A percentile compares a stretch with the other conserved stretches of the same genome.
phyloP scores from a whole-genome alignment of 768 basidiomycete species.

The Pleurotus giganteus region DNA sequence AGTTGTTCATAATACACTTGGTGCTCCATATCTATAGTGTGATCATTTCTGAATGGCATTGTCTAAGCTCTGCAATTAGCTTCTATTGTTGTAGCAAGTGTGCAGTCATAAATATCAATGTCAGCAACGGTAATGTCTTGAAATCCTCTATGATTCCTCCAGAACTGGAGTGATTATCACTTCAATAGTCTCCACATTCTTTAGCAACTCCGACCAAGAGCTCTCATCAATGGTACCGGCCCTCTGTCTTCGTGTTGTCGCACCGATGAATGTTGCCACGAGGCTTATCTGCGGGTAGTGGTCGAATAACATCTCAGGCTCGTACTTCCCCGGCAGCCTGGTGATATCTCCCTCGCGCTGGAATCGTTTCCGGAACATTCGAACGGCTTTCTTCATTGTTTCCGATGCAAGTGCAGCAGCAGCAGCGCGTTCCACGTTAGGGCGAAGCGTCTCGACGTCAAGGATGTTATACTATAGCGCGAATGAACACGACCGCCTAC shows the following conservation, averaged over 20 bases:
- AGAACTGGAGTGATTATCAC: background rate
- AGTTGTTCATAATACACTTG: too few species aligned
- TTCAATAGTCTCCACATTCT: slow-evolving; percentile 3
- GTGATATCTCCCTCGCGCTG: slow-evolving; percentile 6
- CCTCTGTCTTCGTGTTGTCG: slow-evolving; percentile 2
- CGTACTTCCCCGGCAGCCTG: slow-evolving; percentile 2
- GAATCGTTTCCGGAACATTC: slow-evolving; percentile 3
- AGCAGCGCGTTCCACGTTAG: background rate
- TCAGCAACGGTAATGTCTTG: too few species aligned
- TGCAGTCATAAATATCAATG: too few species aligned
- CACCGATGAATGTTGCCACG: slow-evolving; percentile 3
- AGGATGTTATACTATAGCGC: too few species aligned
- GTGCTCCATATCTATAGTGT: too few species aligned
- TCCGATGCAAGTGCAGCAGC: background rate
- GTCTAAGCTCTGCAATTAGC: too few species aligned
- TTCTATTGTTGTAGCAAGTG: too few species aligned
- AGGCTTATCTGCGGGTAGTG: slow-evolving; percentile 1
- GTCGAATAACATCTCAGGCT: slow-evolving; percentile 6
- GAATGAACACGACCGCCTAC: background rate
- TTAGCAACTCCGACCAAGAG: slow-evolving; percentile 4
- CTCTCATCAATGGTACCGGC: background rate
- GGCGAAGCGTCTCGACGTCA: too few species aligned
- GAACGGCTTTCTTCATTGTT: background rate
- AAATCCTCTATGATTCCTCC: background rate
- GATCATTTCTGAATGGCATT: too few species aligned